These are phyloP conservation scores for Gracilaria domingensis DNA, from an alignment of 23 red algal species.

Conservation along the genomic window DNA sequence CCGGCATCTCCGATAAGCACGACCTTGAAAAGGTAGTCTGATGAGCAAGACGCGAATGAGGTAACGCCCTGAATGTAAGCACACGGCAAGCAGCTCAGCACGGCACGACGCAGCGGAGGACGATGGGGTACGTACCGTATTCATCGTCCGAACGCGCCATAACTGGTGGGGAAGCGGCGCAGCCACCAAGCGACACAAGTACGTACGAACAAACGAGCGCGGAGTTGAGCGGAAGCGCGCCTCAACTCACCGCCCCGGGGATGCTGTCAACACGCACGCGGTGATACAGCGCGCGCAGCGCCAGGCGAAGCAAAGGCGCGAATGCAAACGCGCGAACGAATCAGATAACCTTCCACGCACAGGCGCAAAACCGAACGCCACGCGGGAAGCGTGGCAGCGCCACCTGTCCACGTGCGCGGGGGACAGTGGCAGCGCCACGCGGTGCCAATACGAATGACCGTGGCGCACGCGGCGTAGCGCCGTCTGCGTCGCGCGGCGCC, in stretches of 20 bases:
- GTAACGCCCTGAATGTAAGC: neutral
- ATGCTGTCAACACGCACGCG: too few relatives aligned
- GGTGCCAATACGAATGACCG: constrained; percentile 21
- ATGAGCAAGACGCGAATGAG: neutral
- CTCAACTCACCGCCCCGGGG: too few relatives aligned
- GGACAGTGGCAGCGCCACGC: constrained; percentile 7
- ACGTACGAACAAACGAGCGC: too few relatives aligned
- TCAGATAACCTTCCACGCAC: neutral
- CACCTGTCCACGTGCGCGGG: neutral
- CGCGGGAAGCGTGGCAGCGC: too few relatives aligned
- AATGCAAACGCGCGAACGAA: neutral
- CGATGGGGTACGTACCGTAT: constrained; percentile 66
- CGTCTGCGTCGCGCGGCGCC: neutral
- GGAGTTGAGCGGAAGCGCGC: neutral
- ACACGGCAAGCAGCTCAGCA: neutral
- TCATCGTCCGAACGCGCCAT: constrained; percentile 91
- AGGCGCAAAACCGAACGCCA: neutral
- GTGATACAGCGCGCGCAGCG: too few relatives aligned
- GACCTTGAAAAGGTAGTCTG: constrained; percentile 93
- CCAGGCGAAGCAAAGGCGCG: neutral
- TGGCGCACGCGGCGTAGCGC: neutral
- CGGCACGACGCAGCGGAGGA: neutral
- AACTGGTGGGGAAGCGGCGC: neutral
- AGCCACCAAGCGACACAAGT: neutral
- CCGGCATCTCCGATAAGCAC: constrained; percentile 88